Conservation (phyloP, 225 moss, liverwort and hornwort species). For the Takakia lepidozioides region DNA sequence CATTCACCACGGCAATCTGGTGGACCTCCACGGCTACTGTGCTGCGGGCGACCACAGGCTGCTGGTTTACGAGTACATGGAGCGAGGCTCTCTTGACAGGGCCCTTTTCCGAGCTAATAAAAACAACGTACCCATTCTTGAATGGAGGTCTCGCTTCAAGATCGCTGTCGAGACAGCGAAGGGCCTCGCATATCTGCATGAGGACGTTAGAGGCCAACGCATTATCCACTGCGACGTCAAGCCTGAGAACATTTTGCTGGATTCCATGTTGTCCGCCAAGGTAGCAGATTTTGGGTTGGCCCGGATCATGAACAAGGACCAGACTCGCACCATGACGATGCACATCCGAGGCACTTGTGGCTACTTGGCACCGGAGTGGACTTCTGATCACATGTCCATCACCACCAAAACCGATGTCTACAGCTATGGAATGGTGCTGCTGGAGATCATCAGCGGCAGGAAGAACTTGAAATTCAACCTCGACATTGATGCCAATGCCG, state of each 20-base stretch:
- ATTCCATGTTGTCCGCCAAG: constrained; percentile 20
- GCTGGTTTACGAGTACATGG: constrained; percentile 41
- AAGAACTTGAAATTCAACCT: neutral
- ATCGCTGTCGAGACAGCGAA: constrained; percentile 42
- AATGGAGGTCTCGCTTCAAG: constrained; percentile 40
- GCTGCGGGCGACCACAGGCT: constrained; percentile 25
- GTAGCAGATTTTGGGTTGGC: constrained; percentile 40
- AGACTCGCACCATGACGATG: constrained; percentile 8
- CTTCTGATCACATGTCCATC: too few species aligned
- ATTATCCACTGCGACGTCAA: constrained; percentile 49
- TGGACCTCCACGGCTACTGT: constrained; percentile 38
- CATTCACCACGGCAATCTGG: constrained; percentile 35
- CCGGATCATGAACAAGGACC: constrained; percentile 19
- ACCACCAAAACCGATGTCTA: constrained; percentile 38
- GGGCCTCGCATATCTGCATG: constrained; percentile 34
- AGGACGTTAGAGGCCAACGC: constrained; percentile 19
- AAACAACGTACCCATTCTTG: constrained; percentile 11
- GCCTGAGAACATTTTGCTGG: constrained; percentile 44
- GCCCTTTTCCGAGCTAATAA: constrained; percentile 27
- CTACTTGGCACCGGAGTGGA: constrained; percentile 31
- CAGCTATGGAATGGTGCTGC: constrained; percentile 35
- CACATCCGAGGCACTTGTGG: constrained; percentile 11
- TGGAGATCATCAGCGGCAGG: constrained; percentile 26
- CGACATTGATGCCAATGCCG: too few species aligned
- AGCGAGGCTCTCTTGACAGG: constrained; percentile 39